Percentiles rank a stretch among this genome's conserved stretches.
phyloP scores from a whole-genome alignment of 176 grass and related monocot genomes.

The Aechmea fasciata region DNA sequence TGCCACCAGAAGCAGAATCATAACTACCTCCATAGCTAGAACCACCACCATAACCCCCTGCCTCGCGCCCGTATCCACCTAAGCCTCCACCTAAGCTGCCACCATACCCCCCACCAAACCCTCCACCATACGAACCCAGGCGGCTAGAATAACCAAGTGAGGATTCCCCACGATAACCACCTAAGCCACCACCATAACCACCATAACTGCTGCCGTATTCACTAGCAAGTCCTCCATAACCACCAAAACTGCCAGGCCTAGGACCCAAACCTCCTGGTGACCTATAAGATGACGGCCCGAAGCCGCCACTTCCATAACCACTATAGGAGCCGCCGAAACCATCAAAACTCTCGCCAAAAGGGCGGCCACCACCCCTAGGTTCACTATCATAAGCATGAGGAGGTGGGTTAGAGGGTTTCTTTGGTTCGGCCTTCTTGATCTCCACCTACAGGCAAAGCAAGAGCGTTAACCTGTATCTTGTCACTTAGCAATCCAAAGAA shows the following conservation, averaged over 20 bases:
- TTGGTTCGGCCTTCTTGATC: constrained; percentile 99
- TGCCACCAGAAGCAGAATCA: constrained; percentile 35
- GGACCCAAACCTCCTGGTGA: constrained; percentile 53
- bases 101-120: constrained; percentile 47
- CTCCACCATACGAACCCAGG: constrained; percentile 26
- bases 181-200: constrained; percentile 44
- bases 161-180: constrained; percentile 41
- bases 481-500: constrained; percentile 14
- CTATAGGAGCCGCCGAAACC: constrained; percentile 47
- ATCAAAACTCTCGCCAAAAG: constrained; percentile 38
- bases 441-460: constrained; percentile 82
- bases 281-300: constrained; percentile 49
- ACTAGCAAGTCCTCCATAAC: constrained; percentile 19
- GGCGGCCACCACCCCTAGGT: constrained; percentile 29
- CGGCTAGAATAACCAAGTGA: constrained; percentile 53
- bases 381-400: constrained; percentile 47
- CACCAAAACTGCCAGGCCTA: constrained; percentile 50
- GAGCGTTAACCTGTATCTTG: constrained; percentile 43
- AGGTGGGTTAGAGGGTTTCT: constrained; percentile 67
- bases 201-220: constrained; percentile 30
- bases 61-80: constrained; percentile 28
- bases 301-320: constrained; percentile 40
- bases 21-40: constrained; percentile 57
- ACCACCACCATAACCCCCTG: constrained; percentile 38
- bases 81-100: constrained; percentile 30